A percentile compares a stretch with the other conserved stretches of the same genome.
Conservation (phyloP, 2,329 filamentous ascomycete species). For the Catunica adiposa region DNA sequence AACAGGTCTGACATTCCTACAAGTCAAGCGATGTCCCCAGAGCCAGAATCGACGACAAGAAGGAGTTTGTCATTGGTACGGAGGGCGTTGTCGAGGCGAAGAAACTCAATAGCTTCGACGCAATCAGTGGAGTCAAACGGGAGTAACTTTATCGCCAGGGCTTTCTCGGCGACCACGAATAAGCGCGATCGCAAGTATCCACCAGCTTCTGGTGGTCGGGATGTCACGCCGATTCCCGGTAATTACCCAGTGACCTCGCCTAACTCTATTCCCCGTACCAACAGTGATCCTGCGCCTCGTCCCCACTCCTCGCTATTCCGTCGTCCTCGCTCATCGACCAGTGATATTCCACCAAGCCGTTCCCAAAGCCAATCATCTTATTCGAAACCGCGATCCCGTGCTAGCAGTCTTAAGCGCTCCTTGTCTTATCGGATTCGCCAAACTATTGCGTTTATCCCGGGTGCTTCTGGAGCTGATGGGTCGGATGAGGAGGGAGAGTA, state of each 20-base stretch:
- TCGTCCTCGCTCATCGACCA: slow-evolving; percentile 18
- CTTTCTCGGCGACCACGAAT: slow-evolving; percentile 5
- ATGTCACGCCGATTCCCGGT: slow-evolving; percentile 9
- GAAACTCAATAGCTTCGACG: slow-evolving; percentile 22
- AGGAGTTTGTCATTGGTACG: slow-evolving; percentile 36
- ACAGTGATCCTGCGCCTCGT: slow-evolving; percentile 10
- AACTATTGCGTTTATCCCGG: slow-evolving; percentile 40
- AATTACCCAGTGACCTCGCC: slow-evolving; percentile 3
- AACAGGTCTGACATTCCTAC: slow-evolving; percentile 18
- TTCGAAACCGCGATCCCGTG: slow-evolving; percentile 16
- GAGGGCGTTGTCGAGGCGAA: slow-evolving; percentile 34
- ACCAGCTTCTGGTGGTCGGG: slow-evolving; percentile 10
- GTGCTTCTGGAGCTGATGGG: slow-evolving; percentile 29
- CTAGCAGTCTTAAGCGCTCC: slow-evolving; percentile 32
- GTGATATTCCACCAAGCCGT: slow-evolving; percentile 20
- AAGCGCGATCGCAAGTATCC: slow-evolving; percentile 13
- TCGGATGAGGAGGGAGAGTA: slow-evolving; percentile 12
- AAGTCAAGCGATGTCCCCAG: slow-evolving; percentile 15
- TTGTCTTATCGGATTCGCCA: slow-evolving; percentile 38
- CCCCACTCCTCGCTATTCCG: slow-evolving; percentile 7
- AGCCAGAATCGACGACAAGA: slow-evolving; percentile 21
- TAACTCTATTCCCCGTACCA: neutral
- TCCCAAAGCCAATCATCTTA: neutral
- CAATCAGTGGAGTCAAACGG: neutral
- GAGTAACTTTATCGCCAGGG: slow-evolving; percentile 10